Base-by-base conservation (phyloP, 306 rosid genomes). In the Dicorynia guianensis region DNA sequence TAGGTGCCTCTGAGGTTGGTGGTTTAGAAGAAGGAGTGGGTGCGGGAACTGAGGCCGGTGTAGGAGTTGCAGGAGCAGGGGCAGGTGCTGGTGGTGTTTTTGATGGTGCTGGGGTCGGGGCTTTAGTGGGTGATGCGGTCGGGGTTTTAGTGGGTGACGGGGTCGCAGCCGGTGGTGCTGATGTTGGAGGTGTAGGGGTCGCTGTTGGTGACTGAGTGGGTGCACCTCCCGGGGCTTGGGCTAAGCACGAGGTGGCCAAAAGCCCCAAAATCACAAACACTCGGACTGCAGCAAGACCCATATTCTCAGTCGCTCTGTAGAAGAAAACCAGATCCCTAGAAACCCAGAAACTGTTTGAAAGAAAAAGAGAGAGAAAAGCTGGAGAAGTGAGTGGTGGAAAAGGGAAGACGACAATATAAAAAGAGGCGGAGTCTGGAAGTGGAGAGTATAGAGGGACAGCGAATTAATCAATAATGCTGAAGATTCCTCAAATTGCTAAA, bases 181-280 rank as follows among this genome's bases (percentile, higher is more conserved):
- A 68, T 7, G 6, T 74, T 57, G 3, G 79, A 44, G 0, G 83
- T 44, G 43, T 6, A 0, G 92, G 81, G 0, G 83, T 49, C 5
- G 89, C 3, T 25, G 88, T 63, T 25, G 89, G 92, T 15, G 89
- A 69, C 65, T 52, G 87, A 4, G 76, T 10, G 9, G 97, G 96
- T 42, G 98, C 75, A 0, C 67, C 61, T 0, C 76, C 48, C 0
- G 98, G 98, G 25, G 97, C 86, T 60, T 95, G 98, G 1, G 97
- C 98, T 36, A 90, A 19, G 81, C 85, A 87, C 0, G 96, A 82
- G 4, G 91, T 66, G 60, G 91, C 97, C 62, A 95, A 75, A 7
- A 92, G 87, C 10, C 85, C 89, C 1, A 90, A 76, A 56, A 95
- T 33, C 44, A 95, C 35, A 11, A 95, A 43, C 58, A 87, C 20